A percentile compares a stretch with the other conserved stretches of the same genome.
Conservation (phyloP, 768 basidiomycete species). For the Exsudoporus frostii region DNA sequence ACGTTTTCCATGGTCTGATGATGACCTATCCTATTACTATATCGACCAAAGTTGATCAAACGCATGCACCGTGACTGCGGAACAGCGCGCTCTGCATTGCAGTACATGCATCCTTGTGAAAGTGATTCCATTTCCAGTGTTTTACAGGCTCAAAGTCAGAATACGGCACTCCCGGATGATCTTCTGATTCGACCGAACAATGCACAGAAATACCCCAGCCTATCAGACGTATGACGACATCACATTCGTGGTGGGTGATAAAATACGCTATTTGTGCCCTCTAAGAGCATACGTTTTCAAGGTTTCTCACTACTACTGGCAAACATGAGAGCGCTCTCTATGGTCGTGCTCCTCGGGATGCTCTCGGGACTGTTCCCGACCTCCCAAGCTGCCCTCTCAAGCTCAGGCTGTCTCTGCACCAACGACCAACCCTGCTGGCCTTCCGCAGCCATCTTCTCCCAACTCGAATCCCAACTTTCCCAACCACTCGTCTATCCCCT, state of each 20-base stretch:
- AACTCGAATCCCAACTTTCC: slow-evolving; percentile 37
- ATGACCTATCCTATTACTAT: too few species aligned
- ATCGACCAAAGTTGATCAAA: too few species aligned
- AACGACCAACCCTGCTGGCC: slow-evolving; percentile 43
- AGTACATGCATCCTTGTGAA: too few species aligned
- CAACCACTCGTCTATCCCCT: slow-evolving; percentile 42
- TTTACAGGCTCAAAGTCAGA: too few species aligned
- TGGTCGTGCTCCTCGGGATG: not conserved
- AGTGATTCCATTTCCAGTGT: too few species aligned
- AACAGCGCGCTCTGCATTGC: too few species aligned
- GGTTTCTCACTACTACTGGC: too few species aligned
- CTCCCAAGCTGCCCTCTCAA: not conserved
- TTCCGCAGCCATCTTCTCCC: slow-evolving; percentile 29
- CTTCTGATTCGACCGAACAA: too few species aligned
- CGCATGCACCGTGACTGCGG: too few species aligned
- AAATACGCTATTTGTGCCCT: not conserved
- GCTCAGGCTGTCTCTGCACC: slow-evolving; percentile 35
- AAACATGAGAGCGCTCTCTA: not conserved
- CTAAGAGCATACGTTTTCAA: not conserved
- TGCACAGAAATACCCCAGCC: not conserved
- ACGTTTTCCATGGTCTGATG: too few species aligned
- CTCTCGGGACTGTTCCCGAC: not conserved
- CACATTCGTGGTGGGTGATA: not conserved
- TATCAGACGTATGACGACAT: not conserved
- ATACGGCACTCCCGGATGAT: too few species aligned